Evolutionary conservation across 2,329 filamentous ascomycete species (phyloP), one percentile per base, ranked within the genome.

Genomic region (Endoconidiophora polonica): DNA sequence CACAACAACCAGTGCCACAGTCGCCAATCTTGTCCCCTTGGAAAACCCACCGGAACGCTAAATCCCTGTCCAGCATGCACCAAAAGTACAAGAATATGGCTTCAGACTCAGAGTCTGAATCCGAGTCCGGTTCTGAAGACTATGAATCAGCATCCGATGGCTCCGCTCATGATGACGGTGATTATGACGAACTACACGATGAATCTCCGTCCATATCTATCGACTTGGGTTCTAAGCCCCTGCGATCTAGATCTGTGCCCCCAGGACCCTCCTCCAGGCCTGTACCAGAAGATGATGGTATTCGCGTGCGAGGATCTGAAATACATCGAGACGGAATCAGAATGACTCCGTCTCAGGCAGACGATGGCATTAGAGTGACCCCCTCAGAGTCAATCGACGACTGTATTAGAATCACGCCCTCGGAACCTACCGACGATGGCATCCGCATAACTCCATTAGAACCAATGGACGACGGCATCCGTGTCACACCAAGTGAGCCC

Each of bases 331-430:
- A 48, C 9, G 40, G 47, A 18, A 52, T 46, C 7, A 47, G 52
- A 23, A 44, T 46, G 4, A 49, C 22, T 10, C 38, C 18, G 4
- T 48, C 44, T 7, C 44, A 49, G 20, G 40, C 46, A 10, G 62
- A 68, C 51, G 66, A 69, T 52, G 68, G 68, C 2, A 70, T 70
- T 37, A 63, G 70, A 18, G 64, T 73, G n/a, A 65, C 57, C 9
- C 66, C 71, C 2, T 47, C 50, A 39, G 50, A 52, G 26, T 10
- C 37, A 33, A 22, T 60, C 56, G 48, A 44, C 53, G 9, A 58
- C 59, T 18, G 60, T 61, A 40, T 48, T 14, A 41, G 50, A 41
- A 45, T 52, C 6, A 44, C 45, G 4, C 45, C 50, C 2, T 52
- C 40, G 4, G 50, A 48, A 18, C 50, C 50, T 3, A 23, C 12